These are phyloP conservation scores for Naganishia antarctica DNA, from an alignment of 768 basidiomycete genomes.

Conservation along the genomic window DNA sequence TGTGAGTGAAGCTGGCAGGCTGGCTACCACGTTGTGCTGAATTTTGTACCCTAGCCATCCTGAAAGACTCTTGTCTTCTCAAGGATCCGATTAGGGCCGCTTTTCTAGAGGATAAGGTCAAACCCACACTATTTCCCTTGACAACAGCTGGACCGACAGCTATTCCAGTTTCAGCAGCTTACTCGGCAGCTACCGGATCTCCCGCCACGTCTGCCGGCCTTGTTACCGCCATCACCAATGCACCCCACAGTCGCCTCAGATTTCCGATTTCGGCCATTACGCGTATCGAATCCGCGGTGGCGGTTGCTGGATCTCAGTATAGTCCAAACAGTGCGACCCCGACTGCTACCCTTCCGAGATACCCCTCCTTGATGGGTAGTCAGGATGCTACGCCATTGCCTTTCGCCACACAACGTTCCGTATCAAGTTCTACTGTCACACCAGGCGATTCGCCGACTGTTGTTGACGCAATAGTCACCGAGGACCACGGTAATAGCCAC, in stretches of 20 bases:
- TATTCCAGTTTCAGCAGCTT: neutral
- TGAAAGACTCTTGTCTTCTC: neutral
- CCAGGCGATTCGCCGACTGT: too few relatives aligned
- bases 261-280: neutral
- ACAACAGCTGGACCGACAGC: neutral
- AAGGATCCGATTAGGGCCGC: neutral
- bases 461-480: too few relatives aligned
- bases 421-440: constrained; percentile 6
- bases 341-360: neutral
- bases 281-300: neutral
- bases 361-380: neutral
- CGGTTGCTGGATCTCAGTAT: neutral
- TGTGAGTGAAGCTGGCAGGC: neutral
- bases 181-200: neutral
- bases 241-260: neutral
- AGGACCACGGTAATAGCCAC: too few relatives aligned
- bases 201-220: neutral
- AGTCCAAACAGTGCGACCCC: constrained; percentile 2
- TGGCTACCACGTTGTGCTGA: neutral
- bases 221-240: neutral
- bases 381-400: neutral
- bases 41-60: neutral
- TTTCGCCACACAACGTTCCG: neutral
- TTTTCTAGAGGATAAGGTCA: neutral
- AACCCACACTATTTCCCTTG: neutral